Percentiles rank a stretch among this genome's conserved stretches.
Conservation (phyloP, 73 alveolate genomes). For the Paramecium octaurelia region DNA sequence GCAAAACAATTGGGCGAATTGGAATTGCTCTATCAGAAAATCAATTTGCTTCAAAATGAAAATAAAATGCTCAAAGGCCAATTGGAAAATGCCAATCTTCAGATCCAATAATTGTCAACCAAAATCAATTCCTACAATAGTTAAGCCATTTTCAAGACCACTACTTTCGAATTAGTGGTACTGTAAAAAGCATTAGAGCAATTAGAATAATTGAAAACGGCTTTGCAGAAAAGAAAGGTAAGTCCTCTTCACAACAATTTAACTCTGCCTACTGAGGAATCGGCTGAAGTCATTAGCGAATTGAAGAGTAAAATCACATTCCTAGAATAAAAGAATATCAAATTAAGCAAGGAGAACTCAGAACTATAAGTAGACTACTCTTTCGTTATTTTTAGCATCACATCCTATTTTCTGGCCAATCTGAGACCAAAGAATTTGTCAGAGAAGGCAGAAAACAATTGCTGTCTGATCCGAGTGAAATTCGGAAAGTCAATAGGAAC, state of each 20-base stretch:
- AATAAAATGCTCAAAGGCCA: neutral
- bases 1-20: neutral
- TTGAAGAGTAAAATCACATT: neutral
- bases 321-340: neutral
- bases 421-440: neutral
- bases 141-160: neutral
- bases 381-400: neutral
- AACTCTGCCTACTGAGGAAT: neutral
- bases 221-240: neutral
- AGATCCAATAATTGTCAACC: neutral
- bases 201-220: neutral
- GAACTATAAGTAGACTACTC: neutral
- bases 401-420: neutral
- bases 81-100: neutral
- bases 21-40: neutral
- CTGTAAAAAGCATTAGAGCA: neutral
- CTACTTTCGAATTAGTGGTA: slow-evolving; percentile 3
- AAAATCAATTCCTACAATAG: neutral
- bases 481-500: neutral
- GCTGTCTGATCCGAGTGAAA: neutral
- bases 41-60: neutral
- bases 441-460: neutral
- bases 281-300: neutral
- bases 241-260: neutral
- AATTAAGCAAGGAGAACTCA: neutral